Conservation (phyloP, 1,284 basidiomycete species). For the Apiotrichum brassicae region DNA sequence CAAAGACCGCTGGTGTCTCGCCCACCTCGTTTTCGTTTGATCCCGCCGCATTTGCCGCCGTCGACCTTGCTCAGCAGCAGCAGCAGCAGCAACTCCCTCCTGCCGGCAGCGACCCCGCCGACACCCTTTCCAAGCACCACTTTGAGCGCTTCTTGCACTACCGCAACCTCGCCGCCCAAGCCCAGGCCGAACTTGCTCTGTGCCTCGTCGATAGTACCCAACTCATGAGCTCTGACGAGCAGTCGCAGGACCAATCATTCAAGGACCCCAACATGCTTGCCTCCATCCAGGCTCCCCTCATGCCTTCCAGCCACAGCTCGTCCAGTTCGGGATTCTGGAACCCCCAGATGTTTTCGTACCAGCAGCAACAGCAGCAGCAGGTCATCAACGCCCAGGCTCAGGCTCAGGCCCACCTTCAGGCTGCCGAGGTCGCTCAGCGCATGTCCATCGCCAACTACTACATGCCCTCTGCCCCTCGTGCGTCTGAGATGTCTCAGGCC, state of each 20-base stretch:
- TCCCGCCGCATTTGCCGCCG: conserved; percentile 12
- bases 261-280: conserved; percentile 28
- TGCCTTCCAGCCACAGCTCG: conserved; percentile 2
- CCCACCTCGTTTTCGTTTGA: conserved; percentile 11
- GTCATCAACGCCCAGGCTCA: conserved; percentile 20
- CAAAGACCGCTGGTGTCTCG: conserved; percentile 16
- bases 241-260: conserved; percentile 17
- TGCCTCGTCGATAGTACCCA: conserved; percentile 17
- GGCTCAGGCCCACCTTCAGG: conserved; percentile 30
- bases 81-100: neutral
- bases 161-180: conserved; percentile 38
- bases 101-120: conserved; percentile 14
- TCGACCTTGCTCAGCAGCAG: neutral
- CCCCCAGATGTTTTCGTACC: conserved; percentile 18
- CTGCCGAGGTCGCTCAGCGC: conserved; percentile 29
- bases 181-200: conserved; percentile 28
- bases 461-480: conserved; percentile 14
- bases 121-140: conserved; percentile 39
- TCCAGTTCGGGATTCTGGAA: conserved; percentile 10
- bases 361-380: conserved; percentile 19
- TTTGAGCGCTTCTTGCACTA: conserved; percentile 42
- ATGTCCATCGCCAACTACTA: conserved; percentile 23
- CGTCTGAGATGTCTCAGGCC: neutral
- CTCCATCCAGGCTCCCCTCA: conserved; percentile 15
- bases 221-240: conserved; percentile 15